phyloP scores from a whole-genome alignment of 1,139 yeast genomes.

The Taphrina communis region DNA sequence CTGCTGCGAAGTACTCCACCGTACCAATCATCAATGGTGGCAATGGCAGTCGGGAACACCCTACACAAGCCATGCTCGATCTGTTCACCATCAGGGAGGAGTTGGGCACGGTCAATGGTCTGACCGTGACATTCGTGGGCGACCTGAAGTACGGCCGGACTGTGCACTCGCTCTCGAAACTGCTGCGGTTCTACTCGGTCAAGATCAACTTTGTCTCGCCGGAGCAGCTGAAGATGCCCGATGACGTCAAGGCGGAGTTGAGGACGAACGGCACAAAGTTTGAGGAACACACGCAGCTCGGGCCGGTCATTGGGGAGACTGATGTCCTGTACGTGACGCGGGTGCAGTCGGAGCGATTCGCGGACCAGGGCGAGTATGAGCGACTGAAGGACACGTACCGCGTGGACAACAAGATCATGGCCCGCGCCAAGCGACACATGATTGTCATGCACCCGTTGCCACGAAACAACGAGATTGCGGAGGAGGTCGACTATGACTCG shows the following conservation, averaged over 20 bases:
- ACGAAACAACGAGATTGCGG: conserved; percentile 92
- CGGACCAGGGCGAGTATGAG: conserved; percentile 74
- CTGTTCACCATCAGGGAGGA: conserved; percentile 98
- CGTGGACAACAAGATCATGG: conserved; percentile 88
- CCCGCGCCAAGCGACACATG: conserved; percentile 97
- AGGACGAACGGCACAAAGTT: conserved; percentile 69
- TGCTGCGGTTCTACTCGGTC: conserved; percentile 90
- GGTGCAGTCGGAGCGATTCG: conserved; percentile 95
- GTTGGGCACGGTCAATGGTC: conserved; percentile 96
- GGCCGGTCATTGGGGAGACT: conserved; percentile 81
- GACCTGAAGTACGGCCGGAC: conserved; percentile 98
- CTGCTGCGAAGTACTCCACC: conserved; percentile 95
- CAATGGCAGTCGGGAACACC: conserved; percentile 59
- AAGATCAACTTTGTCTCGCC: conserved; percentile 93
- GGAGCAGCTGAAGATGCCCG: conserved; percentile 82
- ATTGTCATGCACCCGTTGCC: conserved; percentile 96
- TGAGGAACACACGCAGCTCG: conserved; percentile 73
- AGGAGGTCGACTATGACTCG: conserved; percentile 98
- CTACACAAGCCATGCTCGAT: conserved; percentile 97
- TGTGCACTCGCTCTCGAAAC: conserved; percentile 91
- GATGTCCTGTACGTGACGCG: conserved; percentile 98
- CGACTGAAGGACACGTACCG: conserved; percentile 88
- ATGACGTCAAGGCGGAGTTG: conserved; percentile 69
- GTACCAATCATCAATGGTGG: conserved; percentile 98
- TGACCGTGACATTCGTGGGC: conserved; percentile 98